Evolutionary conservation across 2,329 filamentous ascomycete species (phyloP), one percentile per base, ranked within the genome.

Genomic region (Beauveria asiatica): DNA sequence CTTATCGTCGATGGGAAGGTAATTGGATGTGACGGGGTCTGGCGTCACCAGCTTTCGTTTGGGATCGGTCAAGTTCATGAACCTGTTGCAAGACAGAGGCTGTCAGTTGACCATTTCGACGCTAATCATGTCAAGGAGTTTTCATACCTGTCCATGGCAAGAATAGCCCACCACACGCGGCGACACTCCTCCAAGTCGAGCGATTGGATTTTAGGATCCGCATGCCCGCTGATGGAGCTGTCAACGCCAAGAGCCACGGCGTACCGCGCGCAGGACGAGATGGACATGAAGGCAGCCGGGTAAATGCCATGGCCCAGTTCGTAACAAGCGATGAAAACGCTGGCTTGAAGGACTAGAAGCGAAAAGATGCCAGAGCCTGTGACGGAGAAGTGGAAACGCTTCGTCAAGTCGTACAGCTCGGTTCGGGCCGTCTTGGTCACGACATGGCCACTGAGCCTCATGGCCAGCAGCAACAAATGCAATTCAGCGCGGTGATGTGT

Each of bases 151-250:
- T 64, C 63, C 23, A 64, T 39, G 23, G 59, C 60, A 30, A 64
- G 33, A 39, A 63, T 61, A 23, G 62, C 57, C 63, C 63, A 64
- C 63, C 63, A 64, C 5, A 54, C 50, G 17, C 63, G 59, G 23
- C 63, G 60, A 13, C 57, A 54, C 46, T 64, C 63, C 57, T 64
- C 63, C 17, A 64, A 50, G 27, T 64, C 60, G 9, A 51, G 46
- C 11, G 48, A 41, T 16, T 51, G 39, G 16, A 59, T 58, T 16
- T 61, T 49, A 10, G 33, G 27, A 30, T 42, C 53, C 16, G 17
- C 16, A 16, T 33, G 21, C 30, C 16, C n/a, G 30, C 33, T 44
- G 37, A 60, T 55, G 13, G 62, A 62, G 25, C 51, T 60, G 45
- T 64, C 59, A 7, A 63, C 53, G 25, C 57, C 59, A 3, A 63